Base-by-base conservation (phyloP, 768 basidiomycete genomes). In the Lentinula sp. region DNA sequence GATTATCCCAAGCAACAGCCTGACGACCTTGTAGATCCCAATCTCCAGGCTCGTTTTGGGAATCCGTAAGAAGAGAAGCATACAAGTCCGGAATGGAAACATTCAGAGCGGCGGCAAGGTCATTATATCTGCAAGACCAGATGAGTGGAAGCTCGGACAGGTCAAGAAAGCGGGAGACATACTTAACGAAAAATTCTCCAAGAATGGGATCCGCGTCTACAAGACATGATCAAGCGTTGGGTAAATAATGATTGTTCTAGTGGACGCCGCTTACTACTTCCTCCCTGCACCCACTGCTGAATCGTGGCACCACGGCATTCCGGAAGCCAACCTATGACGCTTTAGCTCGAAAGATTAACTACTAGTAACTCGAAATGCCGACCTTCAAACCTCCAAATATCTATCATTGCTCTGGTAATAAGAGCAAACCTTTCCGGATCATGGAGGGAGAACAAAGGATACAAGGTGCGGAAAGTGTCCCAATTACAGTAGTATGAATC, bases 401-500 rank as follows among this genome's bases (percentile, higher is more conserved):
- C 81, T 60, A 87, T 81, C 83, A 86, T 83, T 0, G 82, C 85
- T 2, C 85, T 74, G 1, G 86, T 84, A 49, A 86, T 85, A 13
- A 75, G 74, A 1, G 86, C 77, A 65, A 85, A 86, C 9, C 77
- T 81, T 43, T 73, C 74, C 0, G 85, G 85, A 62, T 86, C 86
- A 54, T 87, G 85, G 4, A 87, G 75, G 0, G 85, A 82, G 80
- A 85, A 82, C 42, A 86, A 73, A 0, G 86, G 81, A 65, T 79
- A 87, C 9, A 87, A 71, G 0, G 84, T 85, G 15, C 85, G 77
- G 66, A 82, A 86, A 1, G 85, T 86, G 63, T 87, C 85, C 86
- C 85, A 85, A 60, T 87, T 87, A 71, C 86, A 88, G 63, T 88
- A 87, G 55, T 86, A 77, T 0, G 85, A 85, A 68, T 88, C 85